Conservation (phyloP, 192 early-diverging fungal species). For the Piromyces sp. region DNA sequence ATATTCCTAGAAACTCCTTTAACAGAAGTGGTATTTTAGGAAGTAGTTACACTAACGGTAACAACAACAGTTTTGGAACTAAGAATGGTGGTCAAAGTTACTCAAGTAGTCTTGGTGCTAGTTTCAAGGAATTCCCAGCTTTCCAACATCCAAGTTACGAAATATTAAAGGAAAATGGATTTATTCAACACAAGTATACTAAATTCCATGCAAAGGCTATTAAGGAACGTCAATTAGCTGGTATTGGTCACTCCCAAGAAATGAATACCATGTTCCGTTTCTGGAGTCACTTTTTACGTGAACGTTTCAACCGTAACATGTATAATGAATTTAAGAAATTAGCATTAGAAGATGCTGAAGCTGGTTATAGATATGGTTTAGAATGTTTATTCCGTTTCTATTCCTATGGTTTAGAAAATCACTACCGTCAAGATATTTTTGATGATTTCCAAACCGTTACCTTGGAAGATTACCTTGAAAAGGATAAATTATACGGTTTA, state of each 20-base stretch:
- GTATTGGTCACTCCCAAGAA: slow-evolving; percentile 76
- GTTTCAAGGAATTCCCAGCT: not conserved
- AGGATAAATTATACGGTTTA: slow-evolving; percentile 52
- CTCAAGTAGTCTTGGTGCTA: not conserved
- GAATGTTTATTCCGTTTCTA: slow-evolving; percentile 96
- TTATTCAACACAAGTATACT: slow-evolving; percentile 89
- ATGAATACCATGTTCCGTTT: slow-evolving; percentile 96
- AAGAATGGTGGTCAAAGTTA: not conserved
- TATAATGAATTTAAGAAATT: slow-evolving; percentile 80
- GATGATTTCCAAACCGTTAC: slow-evolving; percentile 75
- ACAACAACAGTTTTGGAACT: not conserved
- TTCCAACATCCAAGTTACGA: slow-evolving; percentile 76
- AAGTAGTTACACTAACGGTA: not conserved
- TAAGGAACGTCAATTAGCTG: slow-evolving; percentile 76
- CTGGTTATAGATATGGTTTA: slow-evolving; percentile 82
- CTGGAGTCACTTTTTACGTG: slow-evolving; percentile 96
- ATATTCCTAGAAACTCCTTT: not conserved
- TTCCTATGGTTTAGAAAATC: slow-evolving; percentile 85
- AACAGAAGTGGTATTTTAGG: not conserved
- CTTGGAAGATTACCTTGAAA: slow-evolving; percentile 46
- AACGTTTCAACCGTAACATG: slow-evolving; percentile 88
- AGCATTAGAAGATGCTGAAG: slow-evolving; percentile 71
- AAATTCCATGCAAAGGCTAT: slow-evolving; percentile 86
- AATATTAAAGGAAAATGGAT: slow-evolving; percentile 89
- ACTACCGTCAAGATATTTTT: slow-evolving; percentile 68